Conservation (phyloP, 768 basidiomycete species). For the Russula sp. region DNA sequence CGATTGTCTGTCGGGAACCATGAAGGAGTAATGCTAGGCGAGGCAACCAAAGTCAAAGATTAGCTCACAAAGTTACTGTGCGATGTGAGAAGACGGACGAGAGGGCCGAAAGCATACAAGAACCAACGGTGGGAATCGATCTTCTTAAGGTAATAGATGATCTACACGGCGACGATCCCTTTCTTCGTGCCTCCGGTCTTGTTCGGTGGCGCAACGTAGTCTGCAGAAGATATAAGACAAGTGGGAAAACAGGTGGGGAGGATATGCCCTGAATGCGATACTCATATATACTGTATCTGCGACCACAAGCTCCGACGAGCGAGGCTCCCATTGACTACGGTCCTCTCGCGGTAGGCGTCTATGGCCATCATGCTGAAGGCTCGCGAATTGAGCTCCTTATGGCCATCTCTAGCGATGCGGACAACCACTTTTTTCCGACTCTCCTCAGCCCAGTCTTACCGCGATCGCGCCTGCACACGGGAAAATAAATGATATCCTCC, state of each 20-base stretch:
- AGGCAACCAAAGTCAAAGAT: too few species aligned
- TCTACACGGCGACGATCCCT: conserved; percentile 80
- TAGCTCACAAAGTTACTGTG: too few species aligned
- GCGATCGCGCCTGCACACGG: conserved; percentile 61
- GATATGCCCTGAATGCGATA: conserved; percentile 76
- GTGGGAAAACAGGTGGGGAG: not conserved
- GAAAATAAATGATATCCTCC: conserved; percentile 82
- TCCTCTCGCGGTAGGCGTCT: conserved; percentile 92
- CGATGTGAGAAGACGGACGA: too few species aligned
- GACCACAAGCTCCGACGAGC: conserved; percentile 53
- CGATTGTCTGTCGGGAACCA: too few species aligned
- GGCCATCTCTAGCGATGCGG: conserved; percentile 84
- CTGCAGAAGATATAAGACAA: conserved; percentile 31
- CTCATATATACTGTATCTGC: conserved; percentile 89
- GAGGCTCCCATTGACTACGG: conserved; percentile 65
- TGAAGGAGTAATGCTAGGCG: too few species aligned
- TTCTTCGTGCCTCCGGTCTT: conserved; percentile 76
- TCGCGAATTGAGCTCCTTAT: conserved; percentile 75
- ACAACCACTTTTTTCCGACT: conserved; percentile 99
- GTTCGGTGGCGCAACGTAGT: conserved; percentile 73
- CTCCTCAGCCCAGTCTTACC: conserved; percentile 95
- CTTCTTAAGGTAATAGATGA: conserved; percentile 91
- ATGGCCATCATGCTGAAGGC: conserved; percentile 84
- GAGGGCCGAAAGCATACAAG: conserved; percentile 79
- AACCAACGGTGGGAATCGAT: conserved; percentile 95